Conservation (phyloP, 352 stramenopile species). For the Nothophytophthora sp. region DNA sequence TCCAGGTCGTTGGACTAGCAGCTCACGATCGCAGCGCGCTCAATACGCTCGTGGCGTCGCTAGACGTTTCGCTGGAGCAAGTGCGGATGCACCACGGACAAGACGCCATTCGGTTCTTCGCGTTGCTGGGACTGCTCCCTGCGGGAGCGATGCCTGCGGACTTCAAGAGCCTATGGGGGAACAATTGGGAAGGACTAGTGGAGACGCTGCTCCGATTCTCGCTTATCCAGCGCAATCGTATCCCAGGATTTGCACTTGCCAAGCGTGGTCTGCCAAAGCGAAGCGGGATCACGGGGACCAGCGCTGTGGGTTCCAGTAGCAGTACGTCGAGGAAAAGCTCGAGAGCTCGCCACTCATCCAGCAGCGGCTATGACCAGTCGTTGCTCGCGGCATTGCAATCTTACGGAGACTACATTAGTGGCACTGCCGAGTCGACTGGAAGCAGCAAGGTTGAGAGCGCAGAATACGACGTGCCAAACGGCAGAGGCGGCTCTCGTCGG, state of each 20-base stretch:
- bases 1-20: conserved; percentile 65
- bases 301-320: conserved; percentile 11
- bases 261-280: conserved; percentile 61
- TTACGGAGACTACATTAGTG: conserved; percentile 74
- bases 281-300: conserved; percentile 29
- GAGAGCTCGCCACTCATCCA: conserved; percentile 33
- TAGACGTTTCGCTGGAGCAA: conserved; percentile 76
- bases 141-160: conserved; percentile 75
- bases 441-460: conserved; percentile 23
- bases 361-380: conserved; percentile 55
- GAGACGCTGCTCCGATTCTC: conserved; percentile 76
- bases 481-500: conserved; percentile 8
- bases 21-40: conserved; percentile 70
- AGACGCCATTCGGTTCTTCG: conserved; percentile 78
- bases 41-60: conserved; percentile 75
- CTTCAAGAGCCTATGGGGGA: conserved; percentile 76
- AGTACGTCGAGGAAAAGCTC: conserved; percentile 19
- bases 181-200: conserved; percentile 62
- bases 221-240: conserved; percentile 73
- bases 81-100: conserved; percentile 65
- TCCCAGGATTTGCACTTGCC: conserved; percentile 59
- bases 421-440: conserved; percentile 9
- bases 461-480: conserved; percentile 29
- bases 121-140: conserved; percentile 65
- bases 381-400: conserved; percentile 63